phyloP scores from a whole-genome alignment of 2,329 filamentous ascomycete genomes.

The Pseudogymnoascus pannorum region DNA sequence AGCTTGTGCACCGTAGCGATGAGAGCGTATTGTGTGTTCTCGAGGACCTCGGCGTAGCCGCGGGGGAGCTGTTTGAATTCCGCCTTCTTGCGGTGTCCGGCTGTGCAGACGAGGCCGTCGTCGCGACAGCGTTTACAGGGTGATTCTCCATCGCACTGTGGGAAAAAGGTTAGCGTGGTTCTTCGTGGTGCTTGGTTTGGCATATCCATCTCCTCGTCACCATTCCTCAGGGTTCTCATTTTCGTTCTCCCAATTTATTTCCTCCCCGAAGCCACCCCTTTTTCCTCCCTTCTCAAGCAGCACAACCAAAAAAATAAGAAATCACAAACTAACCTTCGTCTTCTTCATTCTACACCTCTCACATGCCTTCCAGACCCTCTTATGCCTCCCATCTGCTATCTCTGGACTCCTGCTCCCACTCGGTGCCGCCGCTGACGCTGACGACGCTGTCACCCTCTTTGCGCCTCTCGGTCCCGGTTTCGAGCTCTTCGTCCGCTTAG shows the following conservation, averaged over 20 bases:
- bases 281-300: not conserved
- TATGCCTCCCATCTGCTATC: slow-evolving; percentile 46
- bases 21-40: slow-evolving; percentile 58
- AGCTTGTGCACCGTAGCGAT: slow-evolving; percentile 60
- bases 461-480: not conserved
- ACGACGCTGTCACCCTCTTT: not conserved
- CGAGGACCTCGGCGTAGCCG: slow-evolving; percentile 57
- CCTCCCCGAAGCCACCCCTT: no score
- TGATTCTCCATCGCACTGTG: slow-evolving; percentile 56
- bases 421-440: not conserved
- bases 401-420: not conserved
- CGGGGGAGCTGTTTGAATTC: slow-evolving; percentile 59
- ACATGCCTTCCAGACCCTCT: slow-evolving; percentile 60
- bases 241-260: no score
- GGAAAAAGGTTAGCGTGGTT: slow-evolving; percentile 17
- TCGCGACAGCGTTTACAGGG: slow-evolving; percentile 61
- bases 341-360: slow-evolving; percentile 63
- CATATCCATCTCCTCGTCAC: no score
- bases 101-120: slow-evolving; percentile 56
- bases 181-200: no score
- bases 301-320: not conserved
- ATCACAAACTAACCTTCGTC: slow-evolving; percentile 46
- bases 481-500: not conserved
- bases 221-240: no score
- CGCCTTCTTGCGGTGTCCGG: slow-evolving; percentile 58